Evolutionary conservation across 1,139 yeast genomes (phyloP).

Genomic region (Torulaspora globosa): DNA sequence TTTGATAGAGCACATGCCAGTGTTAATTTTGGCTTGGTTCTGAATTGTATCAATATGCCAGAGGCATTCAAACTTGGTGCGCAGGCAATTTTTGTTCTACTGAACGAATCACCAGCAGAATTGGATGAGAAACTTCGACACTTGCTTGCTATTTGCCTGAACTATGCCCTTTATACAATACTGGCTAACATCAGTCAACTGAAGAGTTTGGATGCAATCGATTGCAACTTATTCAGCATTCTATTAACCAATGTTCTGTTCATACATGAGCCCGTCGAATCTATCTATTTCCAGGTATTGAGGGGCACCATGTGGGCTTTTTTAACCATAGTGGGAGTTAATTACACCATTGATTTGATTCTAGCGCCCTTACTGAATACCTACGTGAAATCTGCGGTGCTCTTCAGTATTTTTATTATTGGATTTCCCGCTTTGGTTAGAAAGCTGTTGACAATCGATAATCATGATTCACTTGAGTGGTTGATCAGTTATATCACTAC

Average conservation of each 20-base stretch:
- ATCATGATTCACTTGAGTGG: slow-evolving; percentile 36
- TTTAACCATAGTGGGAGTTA: slow-evolving; percentile 23
- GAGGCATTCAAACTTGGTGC: slow-evolving; percentile 16
- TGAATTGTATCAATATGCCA: slow-evolving; percentile 24
- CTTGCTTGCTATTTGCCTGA: slow-evolving; percentile 28
- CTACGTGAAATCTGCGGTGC: slow-evolving; percentile 16
- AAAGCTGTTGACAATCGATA: slow-evolving; percentile 17
- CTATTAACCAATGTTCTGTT: slow-evolving; percentile 36
- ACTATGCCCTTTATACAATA: slow-evolving; percentile 25
- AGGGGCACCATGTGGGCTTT: slow-evolving; percentile 37
- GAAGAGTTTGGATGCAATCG: slow-evolving; percentile 39
- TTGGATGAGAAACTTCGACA: slow-evolving; percentile 11
- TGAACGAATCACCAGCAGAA: slow-evolving; percentile 10
- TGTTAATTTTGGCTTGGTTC: slow-evolving; percentile 24
- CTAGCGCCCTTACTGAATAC: slow-evolving; percentile 13
- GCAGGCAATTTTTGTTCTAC: slow-evolving; percentile 17
- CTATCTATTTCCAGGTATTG: slow-evolving; percentile 31
- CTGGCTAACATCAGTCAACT: slow-evolving; percentile 34
- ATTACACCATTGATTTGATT: slow-evolving; percentile 24
- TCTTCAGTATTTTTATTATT: slow-evolving; percentile 20
- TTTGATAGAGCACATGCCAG: slow-evolving; percentile 20
- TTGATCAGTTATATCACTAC: slow-evolving; percentile 29
- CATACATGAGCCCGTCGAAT: slow-evolving; percentile 23
- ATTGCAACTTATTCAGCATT: slow-evolving; percentile 39
- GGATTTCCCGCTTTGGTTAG: slow-evolving; percentile 33